phyloP scores from a whole-genome alignment of 352 stramenopile genomes.

The Albugo candida region DNA sequence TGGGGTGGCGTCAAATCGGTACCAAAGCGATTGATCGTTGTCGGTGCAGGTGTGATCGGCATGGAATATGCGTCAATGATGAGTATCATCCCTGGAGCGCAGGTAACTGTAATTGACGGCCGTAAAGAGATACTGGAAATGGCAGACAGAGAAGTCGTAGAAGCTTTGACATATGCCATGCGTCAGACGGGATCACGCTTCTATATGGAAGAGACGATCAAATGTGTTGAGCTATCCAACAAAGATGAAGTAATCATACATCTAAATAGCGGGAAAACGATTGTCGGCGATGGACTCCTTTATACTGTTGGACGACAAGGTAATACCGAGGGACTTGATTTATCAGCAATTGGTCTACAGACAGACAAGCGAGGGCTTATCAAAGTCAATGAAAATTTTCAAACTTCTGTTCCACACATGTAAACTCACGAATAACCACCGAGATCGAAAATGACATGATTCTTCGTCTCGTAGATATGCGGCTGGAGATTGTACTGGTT shows the following conservation, averaged over 20 bases:
- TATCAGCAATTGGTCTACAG: constrained; percentile 54
- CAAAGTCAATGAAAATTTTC: constrained; percentile 78
- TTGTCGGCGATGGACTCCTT: constrained; percentile 66
- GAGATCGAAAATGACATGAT: not conserved
- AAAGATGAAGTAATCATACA: constrained; percentile 58
- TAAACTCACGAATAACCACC: constrained; percentile 15
- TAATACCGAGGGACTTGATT: constrained; percentile 70
- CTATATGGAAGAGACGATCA: constrained; percentile 58
- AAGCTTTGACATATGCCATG: constrained; percentile 78
- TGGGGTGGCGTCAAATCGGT: constrained; percentile 55
- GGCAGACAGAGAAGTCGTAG: constrained; percentile 73
- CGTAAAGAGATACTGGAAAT: constrained; percentile 77
- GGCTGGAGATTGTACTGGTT: constrained; percentile 79
- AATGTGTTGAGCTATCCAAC: constrained; percentile 37
- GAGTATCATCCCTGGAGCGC: constrained; percentile 75
- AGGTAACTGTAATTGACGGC: constrained; percentile 79
- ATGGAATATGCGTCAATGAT: constrained; percentile 87
- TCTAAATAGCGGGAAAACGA: constrained; percentile 66
- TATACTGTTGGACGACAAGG: constrained; percentile 78
- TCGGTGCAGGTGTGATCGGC: constrained; percentile 75
- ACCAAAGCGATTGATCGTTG: constrained; percentile 57
- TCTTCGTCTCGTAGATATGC: constrained; percentile 37
- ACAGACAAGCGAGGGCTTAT: constrained; percentile 70
- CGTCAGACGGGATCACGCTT: constrained; percentile 75
- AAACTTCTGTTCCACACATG: constrained; percentile 71